phyloP scores from a whole-genome alignment of 1,284 basidiomycete species.

The Tilletia walkeri region DNA sequence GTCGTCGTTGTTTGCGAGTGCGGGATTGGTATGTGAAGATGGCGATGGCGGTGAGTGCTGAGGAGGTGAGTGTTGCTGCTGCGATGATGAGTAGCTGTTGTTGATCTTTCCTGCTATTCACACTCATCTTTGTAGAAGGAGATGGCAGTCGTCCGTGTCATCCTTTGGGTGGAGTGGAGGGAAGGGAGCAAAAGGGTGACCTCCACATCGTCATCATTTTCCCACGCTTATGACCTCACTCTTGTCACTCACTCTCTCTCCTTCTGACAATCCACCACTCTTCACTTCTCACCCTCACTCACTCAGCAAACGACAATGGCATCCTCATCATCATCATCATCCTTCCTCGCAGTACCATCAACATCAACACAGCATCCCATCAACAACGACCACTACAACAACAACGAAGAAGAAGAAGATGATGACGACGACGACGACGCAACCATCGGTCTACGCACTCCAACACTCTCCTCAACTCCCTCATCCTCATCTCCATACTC shows the following conservation, averaged over 20 bases:
- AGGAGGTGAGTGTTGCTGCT: background rate
- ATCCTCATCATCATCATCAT: background rate
- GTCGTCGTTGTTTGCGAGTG: background rate
- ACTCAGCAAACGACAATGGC: background rate
- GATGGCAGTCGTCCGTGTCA: too few relatives aligned
- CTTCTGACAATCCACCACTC: too few relatives aligned
- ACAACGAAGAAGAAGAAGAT: background rate
- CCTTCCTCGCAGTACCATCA: background rate
- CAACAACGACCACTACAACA: too few relatives aligned
- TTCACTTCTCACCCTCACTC: too few relatives aligned
- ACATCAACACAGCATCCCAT: background rate
- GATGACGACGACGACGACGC: conserved; percentile 3
- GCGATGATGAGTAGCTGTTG: too few relatives aligned
- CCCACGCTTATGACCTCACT: too few relatives aligned
- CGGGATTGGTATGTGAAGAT: conserved; percentile 11
- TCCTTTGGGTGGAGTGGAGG: too few relatives aligned
- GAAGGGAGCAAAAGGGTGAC: too few relatives aligned
- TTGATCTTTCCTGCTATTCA: too few relatives aligned
- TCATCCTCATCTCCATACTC: background rate
- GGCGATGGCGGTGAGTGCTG: background rate
- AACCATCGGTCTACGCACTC: background rate
- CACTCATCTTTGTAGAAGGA: too few relatives aligned
- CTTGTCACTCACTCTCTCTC: too few relatives aligned
- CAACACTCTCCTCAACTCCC: background rate
- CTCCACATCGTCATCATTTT: too few relatives aligned